phyloP scores from a whole-genome alignment of 2,329 filamentous ascomycete genomes.

The Setomelanomma holmii region DNA sequence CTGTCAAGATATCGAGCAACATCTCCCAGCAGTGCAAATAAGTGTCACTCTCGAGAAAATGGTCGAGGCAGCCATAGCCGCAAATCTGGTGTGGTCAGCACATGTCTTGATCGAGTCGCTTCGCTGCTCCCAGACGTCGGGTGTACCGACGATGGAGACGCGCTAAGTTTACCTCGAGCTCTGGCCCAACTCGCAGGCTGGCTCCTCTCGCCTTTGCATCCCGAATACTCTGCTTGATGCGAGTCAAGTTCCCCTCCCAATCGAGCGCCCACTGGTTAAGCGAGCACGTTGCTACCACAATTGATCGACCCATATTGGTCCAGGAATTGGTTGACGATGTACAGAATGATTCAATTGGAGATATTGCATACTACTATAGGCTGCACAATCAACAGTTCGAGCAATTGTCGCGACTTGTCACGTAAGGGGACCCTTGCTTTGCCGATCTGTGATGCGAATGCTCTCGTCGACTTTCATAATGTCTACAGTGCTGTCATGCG shows the following conservation, averaged over 20 bases:
- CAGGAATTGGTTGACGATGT: too few relatives aligned
- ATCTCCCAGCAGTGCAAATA: constrained; percentile 60
- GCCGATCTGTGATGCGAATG: too few relatives aligned
- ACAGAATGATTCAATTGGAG: too few relatives aligned
- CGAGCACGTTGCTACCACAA: constrained; percentile 19
- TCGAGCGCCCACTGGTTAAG: constrained; percentile 22
- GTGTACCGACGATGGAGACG: too few relatives aligned
- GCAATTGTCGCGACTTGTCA: too few relatives aligned
- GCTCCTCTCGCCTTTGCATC: constrained; percentile 57
- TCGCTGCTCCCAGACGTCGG: too few relatives aligned
- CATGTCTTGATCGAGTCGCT: constrained; percentile 60
- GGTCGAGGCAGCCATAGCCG: constrained; percentile 61
- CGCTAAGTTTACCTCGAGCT: constrained; percentile 66
- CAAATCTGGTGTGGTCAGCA: constrained; percentile 59
- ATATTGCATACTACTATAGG: too few relatives aligned
- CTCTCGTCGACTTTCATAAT: too few relatives aligned
- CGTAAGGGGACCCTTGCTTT: too few relatives aligned
- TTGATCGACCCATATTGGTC: too few relatives aligned
- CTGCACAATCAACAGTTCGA: too few relatives aligned
- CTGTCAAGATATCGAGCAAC: constrained; percentile 65
- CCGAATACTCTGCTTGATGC: constrained; percentile 68
- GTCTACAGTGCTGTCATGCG: too few relatives aligned
- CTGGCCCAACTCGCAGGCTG: constrained; percentile 32
- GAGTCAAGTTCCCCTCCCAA: constrained; percentile 63
- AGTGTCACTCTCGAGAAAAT: constrained; percentile 51